Evolutionary conservation across 2,329 filamentous ascomycete genomes (phyloP), one percentile per base, ranked within the genome.

Genomic region (Alternaria metachromatica): DNA sequence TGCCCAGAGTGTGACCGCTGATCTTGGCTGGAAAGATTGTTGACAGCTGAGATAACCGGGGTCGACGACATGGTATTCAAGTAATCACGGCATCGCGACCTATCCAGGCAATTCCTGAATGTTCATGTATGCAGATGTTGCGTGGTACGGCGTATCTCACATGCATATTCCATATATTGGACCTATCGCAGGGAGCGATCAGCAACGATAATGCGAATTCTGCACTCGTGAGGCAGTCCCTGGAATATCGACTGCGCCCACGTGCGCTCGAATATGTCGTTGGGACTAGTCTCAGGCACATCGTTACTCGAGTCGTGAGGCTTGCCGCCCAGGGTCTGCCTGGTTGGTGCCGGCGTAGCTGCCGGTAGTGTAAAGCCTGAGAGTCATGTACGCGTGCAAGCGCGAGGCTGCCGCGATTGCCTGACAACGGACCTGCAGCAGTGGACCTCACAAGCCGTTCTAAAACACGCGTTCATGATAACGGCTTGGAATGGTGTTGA

Each of bases 1-100:
- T 54, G 50, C 30, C 46, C 25, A 62, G 51, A 44, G 44, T 62
- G 55, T 58, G 64, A 60, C 45, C 55, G 64, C 55, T 56, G 64
- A 67, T 67, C 64, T 62, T 62, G 20, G 21, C 25, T 55, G n/a
- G 21, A 57, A 54, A 30, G 30, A 43, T 26, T 26, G 25, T 55
- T 50, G 43, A 58, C 55, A 59, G 55, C 30, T 62, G 55, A 49
- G 30, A 10, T 43, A 44, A 28, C 55, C 50, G 33, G 54, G 54
- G 26, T 21, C 11, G 20, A 23, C n/a, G 33, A 60, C 60, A 55
- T 44, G 60, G 56, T 37, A 30, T 37, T 18, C 44, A 49, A 43
- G 50, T 55, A 44, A 33, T 28, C n/a, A 49, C 54, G 33, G 25
- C 18, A 33, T 20, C 21, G 41, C 53, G 18, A 28, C 45, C 25